phyloP scores from a whole-genome alignment of 495 filamentous ascomycete species.

The Annulohypoxylon moriforme region DNA sequence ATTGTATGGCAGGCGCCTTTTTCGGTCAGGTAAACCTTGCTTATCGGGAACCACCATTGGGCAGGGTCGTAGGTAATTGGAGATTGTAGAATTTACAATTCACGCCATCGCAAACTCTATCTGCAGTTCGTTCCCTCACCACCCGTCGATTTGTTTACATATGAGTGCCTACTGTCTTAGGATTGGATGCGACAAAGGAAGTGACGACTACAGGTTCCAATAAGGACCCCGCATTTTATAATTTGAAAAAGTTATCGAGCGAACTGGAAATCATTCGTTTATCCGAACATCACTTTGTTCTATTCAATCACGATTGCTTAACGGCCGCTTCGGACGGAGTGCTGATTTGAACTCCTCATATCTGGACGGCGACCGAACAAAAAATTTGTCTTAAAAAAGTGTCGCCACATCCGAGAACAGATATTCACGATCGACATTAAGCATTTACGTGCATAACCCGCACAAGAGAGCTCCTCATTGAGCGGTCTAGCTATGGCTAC shows the following conservation, averaged over 20 bases:
- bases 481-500: constrained; percentile 52
- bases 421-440: constrained; percentile 18
- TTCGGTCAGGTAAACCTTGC: constrained; percentile 29
- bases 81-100: constrained; percentile 31
- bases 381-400: neutral
- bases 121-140: constrained; percentile 23
- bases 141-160: constrained; percentile 14
- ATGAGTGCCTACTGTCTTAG: neutral
- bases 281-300: constrained; percentile 34
- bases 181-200: constrained; percentile 25
- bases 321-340: constrained; percentile 20
- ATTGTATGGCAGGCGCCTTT: constrained; percentile 19
- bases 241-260: constrained; percentile 19
- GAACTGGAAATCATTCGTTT: constrained; percentile 34
- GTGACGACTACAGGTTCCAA: constrained; percentile 17
- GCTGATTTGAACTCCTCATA: constrained; percentile 28
- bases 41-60: constrained; percentile 26
- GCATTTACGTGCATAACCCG: constrained; percentile 21
- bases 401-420: constrained; percentile 14
- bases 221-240: constrained; percentile 35
- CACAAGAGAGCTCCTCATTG: constrained; percentile 30
- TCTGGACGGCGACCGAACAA: constrained; percentile 20
- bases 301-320: constrained; percentile 24
- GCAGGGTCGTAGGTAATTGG: constrained; percentile 12
- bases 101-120: constrained; percentile 30